phyloP scores from a whole-genome alignment of 352 stramenopile species.

The Peronospora farinosa region DNA sequence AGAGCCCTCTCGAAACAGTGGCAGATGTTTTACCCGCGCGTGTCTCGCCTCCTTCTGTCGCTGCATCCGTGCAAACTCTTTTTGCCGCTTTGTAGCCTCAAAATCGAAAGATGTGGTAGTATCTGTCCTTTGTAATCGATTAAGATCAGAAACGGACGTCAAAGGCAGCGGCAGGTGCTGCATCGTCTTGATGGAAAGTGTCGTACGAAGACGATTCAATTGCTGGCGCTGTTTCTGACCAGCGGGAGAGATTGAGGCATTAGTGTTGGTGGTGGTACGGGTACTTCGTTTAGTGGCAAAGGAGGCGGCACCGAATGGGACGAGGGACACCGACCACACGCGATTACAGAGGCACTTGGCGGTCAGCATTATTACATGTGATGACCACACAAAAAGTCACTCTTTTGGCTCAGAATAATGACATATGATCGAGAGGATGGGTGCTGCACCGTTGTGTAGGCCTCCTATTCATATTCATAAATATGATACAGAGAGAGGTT shows the following conservation, averaged over 20 bases:
- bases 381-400: not conserved
- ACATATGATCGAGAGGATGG: too few species aligned
- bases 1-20: constrained; percentile 62
- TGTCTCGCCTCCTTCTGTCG: constrained; percentile 45
- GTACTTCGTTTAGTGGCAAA: constrained; percentile 37
- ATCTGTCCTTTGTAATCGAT: not conserved
- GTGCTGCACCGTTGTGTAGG: too few species aligned
- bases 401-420: not conserved
- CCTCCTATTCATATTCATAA: too few species aligned
- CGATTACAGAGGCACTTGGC: not conserved
- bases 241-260: constrained; percentile 18
- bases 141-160: not conserved
- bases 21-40: constrained; percentile 52
- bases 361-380: not conserved
- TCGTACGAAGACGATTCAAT: constrained; percentile 32
- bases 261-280: constrained; percentile 11
- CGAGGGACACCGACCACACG: not conserved
- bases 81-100: constrained; percentile 10
- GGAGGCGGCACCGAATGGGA: constrained; percentile 6
- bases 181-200: constrained; percentile 26
- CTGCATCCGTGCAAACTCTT: constrained; percentile 52
- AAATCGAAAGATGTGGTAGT: not conserved
- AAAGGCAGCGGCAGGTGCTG: constrained; percentile 8
- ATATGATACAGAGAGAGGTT: too few species aligned
- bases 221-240: constrained; percentile 43